Conservation (phyloP, 164 flowering plant genomes). For the Nelumbo lutea region DNA sequence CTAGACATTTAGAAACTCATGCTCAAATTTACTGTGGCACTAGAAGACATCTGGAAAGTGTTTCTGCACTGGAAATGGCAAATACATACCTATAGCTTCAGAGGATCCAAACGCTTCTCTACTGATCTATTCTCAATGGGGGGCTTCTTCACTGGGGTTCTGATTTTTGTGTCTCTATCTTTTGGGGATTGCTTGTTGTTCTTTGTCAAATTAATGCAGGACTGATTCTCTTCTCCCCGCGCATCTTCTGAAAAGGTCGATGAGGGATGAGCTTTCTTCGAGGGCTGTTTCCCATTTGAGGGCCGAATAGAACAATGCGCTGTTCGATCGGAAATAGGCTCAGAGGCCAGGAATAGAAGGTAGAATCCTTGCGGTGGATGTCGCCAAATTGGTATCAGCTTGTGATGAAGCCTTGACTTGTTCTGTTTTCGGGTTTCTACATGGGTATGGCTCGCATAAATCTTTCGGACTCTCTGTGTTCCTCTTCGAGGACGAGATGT, state of each 20-base stretch:
- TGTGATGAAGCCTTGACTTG: constrained; percentile 25
- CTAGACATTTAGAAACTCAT: too few relatives aligned
- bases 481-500: constrained; percentile 14
- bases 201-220: constrained; percentile 8
- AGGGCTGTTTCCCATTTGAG: constrained; percentile 13
- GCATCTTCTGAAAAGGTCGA: constrained; percentile 13
- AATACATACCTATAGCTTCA: too few relatives aligned
- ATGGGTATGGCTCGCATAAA: constrained; percentile 10
- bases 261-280: constrained; percentile 13
- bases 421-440: constrained; percentile 23
- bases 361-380: constrained; percentile 19
- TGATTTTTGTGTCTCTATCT: constrained; percentile 15
- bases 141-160: constrained; percentile 25
- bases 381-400: constrained; percentile 24
- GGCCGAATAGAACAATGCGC: constrained; percentile 10
- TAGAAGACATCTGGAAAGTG: too few relatives aligned
- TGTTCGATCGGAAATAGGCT: constrained; percentile 13
- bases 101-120: constrained; percentile 7
- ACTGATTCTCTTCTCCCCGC: constrained; percentile 32
- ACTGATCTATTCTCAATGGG: constrained; percentile 20
- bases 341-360: constrained; percentile 30
- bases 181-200: constrained; percentile 31
- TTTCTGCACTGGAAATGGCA: too few relatives aligned
- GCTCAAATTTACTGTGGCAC: too few relatives aligned
- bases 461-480: constrained; percentile 10